Base-by-base conservation (phyloP, 306 rosid species). In the Malus sylvestris region DNA sequence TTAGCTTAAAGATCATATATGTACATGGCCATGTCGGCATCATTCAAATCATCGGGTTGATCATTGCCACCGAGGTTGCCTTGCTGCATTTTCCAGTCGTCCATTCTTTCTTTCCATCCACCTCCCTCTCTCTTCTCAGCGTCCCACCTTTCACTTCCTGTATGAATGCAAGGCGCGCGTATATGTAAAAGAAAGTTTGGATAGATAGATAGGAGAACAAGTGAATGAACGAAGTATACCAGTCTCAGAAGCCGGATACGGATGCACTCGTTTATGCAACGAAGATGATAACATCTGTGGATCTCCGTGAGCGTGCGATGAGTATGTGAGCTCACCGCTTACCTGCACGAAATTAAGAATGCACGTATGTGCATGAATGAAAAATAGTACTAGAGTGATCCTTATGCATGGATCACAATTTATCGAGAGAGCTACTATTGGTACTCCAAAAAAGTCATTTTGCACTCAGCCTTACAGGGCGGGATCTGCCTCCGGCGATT, bases 81-180 rank as follows among this genome's bases (percentile, higher is more conserved):
- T 81, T 92, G 97, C 76, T 86, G 85, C 81, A 81, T 35, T 85
- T 88, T 95, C 97, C 97, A 88, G 18, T 95, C 97, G 76, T 92
- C 93, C 87, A 78, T 88, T 85, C 89, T 84, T 52, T 86, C 96
- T 61, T 83, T 85, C 91, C 90, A 84, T 16, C 88, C 88, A 19
- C 85, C 88, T 70, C 86, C 90, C 57, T 84, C 88, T 74, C 70
- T 87, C 88, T 88, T 91, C 70, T 85, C 90, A 32, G 13, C 68
- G 76, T 90, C 89, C 81, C 91, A 84, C 82, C 79, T 87, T 79
- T 78, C 90, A 82, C 78, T 85, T 77, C 92, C 97, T 94, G 83
- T 77, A 79, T 79, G 72, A 18, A 42, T 80, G 53, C 76, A 75
- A 59, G 8, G 52, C 13, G 19, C 55, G 6, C 8, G 55, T 61